Percentiles rank a stretch among this genome's conserved stretches.
Evolutionary conservation across 306 rosid species (phyloP).

Genomic region (Rubus parviflorus): DNA sequence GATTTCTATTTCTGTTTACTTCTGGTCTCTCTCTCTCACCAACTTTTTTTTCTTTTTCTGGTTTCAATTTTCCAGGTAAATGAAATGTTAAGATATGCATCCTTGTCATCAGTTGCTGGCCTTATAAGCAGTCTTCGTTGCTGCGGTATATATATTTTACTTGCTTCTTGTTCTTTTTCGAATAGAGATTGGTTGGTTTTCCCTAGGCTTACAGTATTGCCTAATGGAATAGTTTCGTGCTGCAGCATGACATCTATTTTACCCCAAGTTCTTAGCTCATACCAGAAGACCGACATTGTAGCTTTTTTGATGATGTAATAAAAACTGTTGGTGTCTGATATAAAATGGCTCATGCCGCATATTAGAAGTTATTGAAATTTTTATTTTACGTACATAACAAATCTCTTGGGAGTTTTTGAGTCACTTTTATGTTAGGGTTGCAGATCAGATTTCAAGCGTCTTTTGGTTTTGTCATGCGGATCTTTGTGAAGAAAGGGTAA

Average conservation of each 20-base stretch:
- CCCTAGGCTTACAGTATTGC: not conserved
- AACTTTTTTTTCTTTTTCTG: conserved; percentile 22
- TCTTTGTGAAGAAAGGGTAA: conserved; percentile 77
- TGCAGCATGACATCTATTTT: not conserved
- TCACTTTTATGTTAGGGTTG: conserved; percentile 28
- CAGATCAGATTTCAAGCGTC: conserved; percentile 74
- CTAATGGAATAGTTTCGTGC: conserved; percentile 1
- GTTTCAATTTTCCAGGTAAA: conserved; percentile 52
- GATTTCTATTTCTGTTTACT: not conserved
- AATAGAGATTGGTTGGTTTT: not conserved
- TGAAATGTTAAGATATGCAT: conserved; percentile 69
- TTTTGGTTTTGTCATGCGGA: conserved; percentile 81
- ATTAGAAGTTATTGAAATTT: conserved; percentile 9
- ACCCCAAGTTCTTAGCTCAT: not conserved
- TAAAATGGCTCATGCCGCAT: not conserved
- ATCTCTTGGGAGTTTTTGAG: conserved; percentile 3
- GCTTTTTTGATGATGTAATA: not conserved
- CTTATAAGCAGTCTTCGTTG: conserved; percentile 78
- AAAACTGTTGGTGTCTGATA: not conserved
- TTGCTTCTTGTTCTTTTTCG: conserved; percentile 2
- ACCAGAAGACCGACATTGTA: not conserved
- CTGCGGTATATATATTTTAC: conserved; percentile 51
- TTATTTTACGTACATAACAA: conserved; percentile 5
- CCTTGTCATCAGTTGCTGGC: conserved; percentile 66
- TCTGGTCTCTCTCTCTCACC: not conserved